Base-by-base conservation (phyloP, 768 basidiomycete genomes). In the Mycena polygramma region DNA sequence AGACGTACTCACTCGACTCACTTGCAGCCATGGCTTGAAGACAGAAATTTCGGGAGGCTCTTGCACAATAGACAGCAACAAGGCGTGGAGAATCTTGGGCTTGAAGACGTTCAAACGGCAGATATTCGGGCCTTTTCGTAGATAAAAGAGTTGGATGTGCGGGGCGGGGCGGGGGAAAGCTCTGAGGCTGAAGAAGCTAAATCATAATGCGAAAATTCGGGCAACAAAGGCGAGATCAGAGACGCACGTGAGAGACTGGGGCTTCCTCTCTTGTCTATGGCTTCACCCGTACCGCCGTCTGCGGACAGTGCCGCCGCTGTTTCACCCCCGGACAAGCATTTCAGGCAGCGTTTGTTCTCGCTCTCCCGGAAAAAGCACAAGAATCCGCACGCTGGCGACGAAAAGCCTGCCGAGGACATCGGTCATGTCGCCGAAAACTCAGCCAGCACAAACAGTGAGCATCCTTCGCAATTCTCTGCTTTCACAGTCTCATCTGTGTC, bases 381-480 rank as follows among this genome's bases (percentile, higher is more conserved):
- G 65, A 60, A 66, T 6, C 48, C 20, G 14, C 73, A 76, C 69
- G 54, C 55, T 53, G 60, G 55, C 63, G 68, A 71, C 51, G 72
- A 73, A 59, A 54, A 70, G 43, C 66, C 73, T 37, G 64, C 46
- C 54, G 57, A 67, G 37, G 69, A 70, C 30, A 72, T 73, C 20
- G 66, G 62, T 35, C 77, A 77, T 71, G 67, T 73, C 35, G 68
- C 63, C 14, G 77, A 77, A 66, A 68, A 74, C 67, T 77, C 76
- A 20, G 74, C 70, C 20, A 77, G 76, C 63, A 79, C 77, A 22
- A 76, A 74, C 73, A 75, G 78, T 79, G 66, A 74, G 79, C 55
- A 53, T 35, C 57, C 35, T 46, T 54, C 54, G 22, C 53, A 63
- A 39, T 41, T 58, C 63, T 58, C 26, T 48, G 45, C 55, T 11